Evolutionary conservation across 2,329 filamentous ascomycete genomes (phyloP).

Genomic region (Xylariomycetidae sp.): DNA sequence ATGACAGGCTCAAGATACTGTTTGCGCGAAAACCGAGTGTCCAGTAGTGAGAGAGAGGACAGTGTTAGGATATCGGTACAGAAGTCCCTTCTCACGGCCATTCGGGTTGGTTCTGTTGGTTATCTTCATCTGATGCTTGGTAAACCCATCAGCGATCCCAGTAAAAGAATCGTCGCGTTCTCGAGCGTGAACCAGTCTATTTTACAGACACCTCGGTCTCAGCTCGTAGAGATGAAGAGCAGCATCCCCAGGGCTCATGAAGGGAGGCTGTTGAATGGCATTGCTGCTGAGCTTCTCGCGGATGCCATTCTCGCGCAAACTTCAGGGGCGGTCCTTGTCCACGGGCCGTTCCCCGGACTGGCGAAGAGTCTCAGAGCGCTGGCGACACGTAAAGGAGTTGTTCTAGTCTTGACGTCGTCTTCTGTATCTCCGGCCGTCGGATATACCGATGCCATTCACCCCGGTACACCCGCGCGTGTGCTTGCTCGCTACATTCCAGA

Average conservation of each 20-base stretch:
- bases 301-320: constrained; percentile 4
- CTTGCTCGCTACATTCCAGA: neutral
- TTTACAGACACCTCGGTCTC: constrained; percentile 6
- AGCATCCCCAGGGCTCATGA: constrained; percentile 5
- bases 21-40: neutral
- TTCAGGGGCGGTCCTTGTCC: constrained; percentile 7
- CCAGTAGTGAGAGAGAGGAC: neutral
- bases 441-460: neutral
- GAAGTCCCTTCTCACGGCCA: constrained; percentile 4
- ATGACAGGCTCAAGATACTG: neutral
- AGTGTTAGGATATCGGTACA: constrained; percentile 5
- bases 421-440: constrained; percentile 1
- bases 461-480: neutral
- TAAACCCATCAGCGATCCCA: neutral
- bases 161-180: constrained; percentile 7
- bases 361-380: neutral
- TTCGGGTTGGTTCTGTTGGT: constrained; percentile 5
- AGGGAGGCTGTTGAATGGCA: constrained; percentile 3
- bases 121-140: constrained; percentile 7
- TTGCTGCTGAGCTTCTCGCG: constrained; percentile 7
- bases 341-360: constrained; percentile 4
- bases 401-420: constrained; percentile 1
- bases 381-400: neutral
- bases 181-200: constrained; percentile 8
- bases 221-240: constrained; percentile 4